Percentiles rank a stretch among this genome's conserved stretches.
Conservation (phyloP, 768 basidiomycete genomes). For the Boletellus ananas region DNA sequence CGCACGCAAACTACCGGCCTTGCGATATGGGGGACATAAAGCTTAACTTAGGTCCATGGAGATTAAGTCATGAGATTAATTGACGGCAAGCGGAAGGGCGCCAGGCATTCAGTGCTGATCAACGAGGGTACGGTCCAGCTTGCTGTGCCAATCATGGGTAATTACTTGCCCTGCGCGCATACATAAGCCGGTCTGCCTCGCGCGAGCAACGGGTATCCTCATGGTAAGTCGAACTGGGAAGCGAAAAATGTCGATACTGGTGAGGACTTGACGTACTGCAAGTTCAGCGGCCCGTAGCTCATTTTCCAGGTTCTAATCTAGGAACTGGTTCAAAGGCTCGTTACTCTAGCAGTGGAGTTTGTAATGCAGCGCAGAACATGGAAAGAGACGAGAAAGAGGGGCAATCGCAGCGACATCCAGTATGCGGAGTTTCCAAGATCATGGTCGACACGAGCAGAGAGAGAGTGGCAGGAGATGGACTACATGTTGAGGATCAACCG, state of each 20-base stretch:
- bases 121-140: conserved; percentile 16
- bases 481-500: conserved; percentile 16
- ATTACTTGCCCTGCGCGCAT: conserved; percentile 11
- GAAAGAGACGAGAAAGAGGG: conserved; percentile 13
- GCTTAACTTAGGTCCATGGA: conserved; percentile 10
- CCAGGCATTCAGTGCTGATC: conserved; percentile 6
- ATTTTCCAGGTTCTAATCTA: conserved; percentile 11
- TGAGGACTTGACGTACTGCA: conserved; percentile 18
- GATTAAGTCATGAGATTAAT: conserved; percentile 17
- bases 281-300: conserved; percentile 12
- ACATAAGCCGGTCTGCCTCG: conserved; percentile 23
- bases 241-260: conserved; percentile 28
- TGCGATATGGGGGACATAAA: not conserved
- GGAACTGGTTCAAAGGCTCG: conserved; percentile 22
- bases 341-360: conserved; percentile 22
- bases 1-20: not conserved
- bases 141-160: conserved; percentile 20
- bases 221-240: conserved; percentile 25
- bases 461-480: conserved; percentile 25
- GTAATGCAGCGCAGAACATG: conserved; percentile 17
- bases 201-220: conserved; percentile 15
- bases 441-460: conserved; percentile 26
- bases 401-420: conserved; percentile 11
- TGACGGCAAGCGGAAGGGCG: conserved; percentile 7
- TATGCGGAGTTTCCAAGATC: conserved; percentile 22